Conservation (phyloP, 1,284 basidiomycete species). For the Golubevia pallescens region DNA sequence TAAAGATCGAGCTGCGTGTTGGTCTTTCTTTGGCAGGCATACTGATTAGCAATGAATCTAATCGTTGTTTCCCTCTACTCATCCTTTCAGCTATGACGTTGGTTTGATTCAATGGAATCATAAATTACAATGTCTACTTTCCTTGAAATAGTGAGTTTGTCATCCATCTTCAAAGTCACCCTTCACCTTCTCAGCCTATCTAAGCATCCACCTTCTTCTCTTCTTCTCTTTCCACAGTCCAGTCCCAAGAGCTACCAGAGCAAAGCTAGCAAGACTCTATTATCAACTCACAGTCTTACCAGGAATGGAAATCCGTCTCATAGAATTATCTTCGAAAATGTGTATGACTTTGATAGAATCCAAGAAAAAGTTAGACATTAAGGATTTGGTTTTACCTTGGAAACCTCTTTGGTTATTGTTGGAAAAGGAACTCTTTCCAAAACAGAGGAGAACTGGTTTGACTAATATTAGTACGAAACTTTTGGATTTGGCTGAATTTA, state of each 20-base stretch:
- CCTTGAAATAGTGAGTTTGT: constrained; percentile 58
- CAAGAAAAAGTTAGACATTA: constrained; percentile 76
- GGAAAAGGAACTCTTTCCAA: constrained; percentile 81
- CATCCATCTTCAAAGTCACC: neutral
- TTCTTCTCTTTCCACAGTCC: constrained; percentile 13
- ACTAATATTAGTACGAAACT: constrained; percentile 77
- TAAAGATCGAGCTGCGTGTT: no score
- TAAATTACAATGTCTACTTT: constrained; percentile 52
- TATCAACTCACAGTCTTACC: constrained; percentile 78
- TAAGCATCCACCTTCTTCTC: no score
- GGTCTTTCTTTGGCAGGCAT: no score
- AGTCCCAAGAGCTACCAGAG: constrained; percentile 70
- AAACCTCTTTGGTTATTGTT: constrained; percentile 81
- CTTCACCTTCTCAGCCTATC: neutral
- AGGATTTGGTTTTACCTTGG: constrained; percentile 88
- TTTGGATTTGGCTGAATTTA: constrained; percentile 81
- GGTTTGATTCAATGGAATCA: constrained; percentile 69
- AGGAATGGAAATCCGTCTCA: constrained; percentile 75
- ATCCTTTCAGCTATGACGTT: constrained; percentile 30
- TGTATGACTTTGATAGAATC: constrained; percentile 76
- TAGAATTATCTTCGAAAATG: constrained; percentile 77
- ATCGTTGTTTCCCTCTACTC: neutral
- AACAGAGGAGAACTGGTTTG: constrained; percentile 80
- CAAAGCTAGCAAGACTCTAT: constrained; percentile 79
- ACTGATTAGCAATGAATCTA: no score